Base-by-base conservation (phyloP, 2,329 filamentous ascomycete genomes). In the Tolypocladium paradoxum region DNA sequence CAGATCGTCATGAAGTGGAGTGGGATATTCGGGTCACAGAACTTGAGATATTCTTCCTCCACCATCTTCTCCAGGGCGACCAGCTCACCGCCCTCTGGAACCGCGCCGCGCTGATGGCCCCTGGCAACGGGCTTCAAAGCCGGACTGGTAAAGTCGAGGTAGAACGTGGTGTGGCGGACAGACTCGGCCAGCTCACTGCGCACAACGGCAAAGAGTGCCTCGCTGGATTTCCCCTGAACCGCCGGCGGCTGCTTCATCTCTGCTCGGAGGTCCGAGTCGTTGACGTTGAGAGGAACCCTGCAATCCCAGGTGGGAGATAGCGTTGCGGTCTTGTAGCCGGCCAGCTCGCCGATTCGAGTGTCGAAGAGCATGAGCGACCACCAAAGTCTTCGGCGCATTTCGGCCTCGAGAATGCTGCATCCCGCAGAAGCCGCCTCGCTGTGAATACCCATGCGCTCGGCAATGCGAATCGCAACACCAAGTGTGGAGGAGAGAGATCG, bases 341-440 rank as follows among this genome's bases (percentile, higher is more conserved):
- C 62, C 54, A 83, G 61, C 57, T 84, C 80, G 57, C 75, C 66
- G 14, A 82, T 72, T 18, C 82, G 79, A 47, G 66, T 64, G 58
- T 86, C 83, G 53, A 83, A 79, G 3, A 78, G 62, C 0, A 78
- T 64, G 0, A 86, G 64, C 0, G 78, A 71, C 82, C 81, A 85
- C 81, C 81, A 85, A 0, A 85, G 70, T 35, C 82, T 68, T 33
- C 82, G 75, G 14, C 81, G 75, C 70, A 84, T 74, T 64, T 85
- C 82, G 2, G 73, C 75, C 58, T 85, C 81, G 14, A 78, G 74
- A 7, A 59, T 51, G 5, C 55, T 56, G 22, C 52, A 62, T 24
- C 56, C 61, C 1, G 61, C 48, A 16, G 62, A 56, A 0, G 55
- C 56, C 0, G 70, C 59, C 60, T 84, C 81, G 51, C 60, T 70